Evolutionary conservation across 2,329 filamentous ascomycete species (phyloP).

Genomic region (Pseudogymnoascus sp.): DNA sequence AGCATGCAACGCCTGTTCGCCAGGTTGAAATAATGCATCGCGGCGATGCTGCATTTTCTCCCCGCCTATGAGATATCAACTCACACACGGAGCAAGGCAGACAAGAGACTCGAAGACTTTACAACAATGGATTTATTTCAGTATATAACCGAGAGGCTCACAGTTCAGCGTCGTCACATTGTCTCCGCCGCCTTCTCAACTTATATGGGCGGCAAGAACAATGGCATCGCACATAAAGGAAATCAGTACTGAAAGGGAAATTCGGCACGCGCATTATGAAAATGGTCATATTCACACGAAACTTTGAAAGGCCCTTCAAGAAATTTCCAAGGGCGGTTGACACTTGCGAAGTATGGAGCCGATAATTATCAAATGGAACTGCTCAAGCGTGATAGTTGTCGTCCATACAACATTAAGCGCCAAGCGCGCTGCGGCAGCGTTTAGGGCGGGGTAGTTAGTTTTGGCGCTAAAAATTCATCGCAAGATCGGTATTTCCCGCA

Average conservation of each 20-base stretch:
- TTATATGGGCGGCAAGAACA: background rate
- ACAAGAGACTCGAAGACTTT: too few relatives aligned
- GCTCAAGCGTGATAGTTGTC: background rate
- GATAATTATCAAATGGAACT: background rate
- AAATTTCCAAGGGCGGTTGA: background rate
- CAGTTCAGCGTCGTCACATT: background rate
- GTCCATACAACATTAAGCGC: background rate
- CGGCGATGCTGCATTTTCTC: background rate
- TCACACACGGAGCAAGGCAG: background rate
- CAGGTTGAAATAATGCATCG: background rate
- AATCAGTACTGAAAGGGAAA: background rate
- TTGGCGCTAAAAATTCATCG: constrained; percentile 4
- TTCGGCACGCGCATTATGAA: background rate
- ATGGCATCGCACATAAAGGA: background rate
- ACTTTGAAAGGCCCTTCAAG: too few relatives aligned
- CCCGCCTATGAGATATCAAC: background rate
- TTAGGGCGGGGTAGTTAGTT: background rate
- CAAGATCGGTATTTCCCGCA: constrained; percentile 4
- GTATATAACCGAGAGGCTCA: background rate
- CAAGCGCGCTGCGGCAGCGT: background rate
- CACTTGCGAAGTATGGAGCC: background rate
- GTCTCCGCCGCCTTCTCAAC: too few relatives aligned
- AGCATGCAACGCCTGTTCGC: background rate
- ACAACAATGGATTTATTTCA: background rate
- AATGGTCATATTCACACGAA: background rate